A percentile compares a stretch with the other conserved stretches of the same genome.
Evolutionary conservation across 2,329 filamentous ascomycete genomes (phyloP).

Genomic region (Teratosphaeriaceae sp.): DNA sequence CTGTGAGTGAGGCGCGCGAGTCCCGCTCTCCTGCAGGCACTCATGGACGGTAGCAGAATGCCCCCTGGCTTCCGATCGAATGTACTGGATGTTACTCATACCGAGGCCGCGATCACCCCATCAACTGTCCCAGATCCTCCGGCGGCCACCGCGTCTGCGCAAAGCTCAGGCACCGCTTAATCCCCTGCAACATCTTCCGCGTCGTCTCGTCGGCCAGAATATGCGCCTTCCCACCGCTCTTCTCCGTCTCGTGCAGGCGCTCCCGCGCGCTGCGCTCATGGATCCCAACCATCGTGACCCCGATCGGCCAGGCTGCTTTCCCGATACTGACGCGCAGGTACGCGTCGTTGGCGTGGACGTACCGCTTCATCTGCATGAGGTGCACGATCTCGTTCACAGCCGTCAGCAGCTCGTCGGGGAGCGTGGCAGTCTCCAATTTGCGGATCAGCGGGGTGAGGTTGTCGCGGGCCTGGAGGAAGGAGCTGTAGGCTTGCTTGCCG

Average conservation of each 20-base stretch:
- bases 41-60: too few relatives aligned
- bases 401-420: conserved; percentile 58
- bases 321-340: conserved; percentile 83
- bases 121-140: conserved; percentile 83
- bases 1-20: too few relatives aligned
- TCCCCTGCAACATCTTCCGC: conserved; percentile 92
- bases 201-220: conserved; percentile 97
- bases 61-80: too few relatives aligned
- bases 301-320: conserved; percentile 81
- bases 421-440: conserved; percentile 75
- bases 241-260: conserved; percentile 75
- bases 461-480: conserved; percentile 80
- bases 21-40: too few relatives aligned
- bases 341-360: conserved; percentile 94
- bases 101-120: conserved; percentile 70
- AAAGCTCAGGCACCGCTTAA: conserved; percentile 94
- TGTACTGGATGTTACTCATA: too few relatives aligned
- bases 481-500: conserved; percentile 72
- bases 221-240: conserved; percentile 60
- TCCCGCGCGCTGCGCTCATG: conserved; percentile 94
- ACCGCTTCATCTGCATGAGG: conserved; percentile 81
- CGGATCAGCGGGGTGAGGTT: conserved; percentile 87
- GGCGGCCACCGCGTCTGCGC: conserved; percentile 96
- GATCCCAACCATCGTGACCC: conserved; percentile 99
- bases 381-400: conserved; percentile 88